These are phyloP conservation scores for Pseudocercospora macadamiae DNA, from an alignment of 2,329 filamentous ascomycete species.

Conservation along the genomic window DNA sequence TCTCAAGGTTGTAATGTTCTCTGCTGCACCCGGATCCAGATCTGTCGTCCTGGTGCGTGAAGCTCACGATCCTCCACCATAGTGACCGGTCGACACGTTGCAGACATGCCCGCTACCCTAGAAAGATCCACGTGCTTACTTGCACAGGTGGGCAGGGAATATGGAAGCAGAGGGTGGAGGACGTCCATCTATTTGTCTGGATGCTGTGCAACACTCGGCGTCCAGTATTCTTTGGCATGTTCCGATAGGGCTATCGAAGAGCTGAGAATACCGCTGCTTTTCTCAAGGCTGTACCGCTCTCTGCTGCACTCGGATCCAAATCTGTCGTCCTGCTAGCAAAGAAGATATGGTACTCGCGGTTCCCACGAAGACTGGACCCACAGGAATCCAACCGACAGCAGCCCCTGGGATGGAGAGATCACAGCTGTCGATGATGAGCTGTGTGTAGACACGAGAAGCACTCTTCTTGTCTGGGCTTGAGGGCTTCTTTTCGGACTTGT, in stretches of 20 bases:
- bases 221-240: too few species aligned
- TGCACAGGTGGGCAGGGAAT: too few species aligned
- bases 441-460: constrained; percentile 37
- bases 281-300: too few species aligned
- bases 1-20: neutral
- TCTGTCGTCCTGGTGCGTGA: constrained; percentile 60
- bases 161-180: too few species aligned
- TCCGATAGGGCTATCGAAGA: too few species aligned
- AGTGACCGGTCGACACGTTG: too few species aligned
- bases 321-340: constrained; percentile 60
- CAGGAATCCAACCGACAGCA: constrained; percentile 63
- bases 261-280: too few species aligned
- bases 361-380: constrained; percentile 58
- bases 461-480: neutral
- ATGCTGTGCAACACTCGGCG: too few species aligned
- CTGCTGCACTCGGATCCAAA: constrained; percentile 54
- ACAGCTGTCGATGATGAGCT: constrained; percentile 59
- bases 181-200: too few species aligned
- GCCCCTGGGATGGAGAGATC: constrained; percentile 66
- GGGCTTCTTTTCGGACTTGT: neutral
- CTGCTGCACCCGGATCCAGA: constrained; percentile 53
- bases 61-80: too few species aligned
- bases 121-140: too few species aligned
- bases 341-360: constrained; percentile 65
- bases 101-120: too few species aligned